These are phyloP conservation scores for Lagerstroemia speciosa DNA, from an alignment of 345 rosid genomes.

Conservation along the genomic window DNA sequence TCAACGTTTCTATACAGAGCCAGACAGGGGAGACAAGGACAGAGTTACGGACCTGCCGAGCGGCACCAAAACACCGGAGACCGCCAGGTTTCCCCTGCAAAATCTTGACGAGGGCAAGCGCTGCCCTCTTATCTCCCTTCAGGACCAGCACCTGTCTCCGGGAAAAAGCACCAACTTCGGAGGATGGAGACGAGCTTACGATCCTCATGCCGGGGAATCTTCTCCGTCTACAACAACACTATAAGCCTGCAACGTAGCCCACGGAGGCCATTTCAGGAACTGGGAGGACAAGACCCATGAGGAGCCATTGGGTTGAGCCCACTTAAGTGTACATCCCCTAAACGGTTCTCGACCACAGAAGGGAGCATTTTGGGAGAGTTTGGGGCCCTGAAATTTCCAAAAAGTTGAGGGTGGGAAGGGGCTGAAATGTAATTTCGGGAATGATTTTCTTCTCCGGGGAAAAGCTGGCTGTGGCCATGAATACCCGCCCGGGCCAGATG, in stretches of 20 bases:
- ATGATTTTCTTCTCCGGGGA: background rate
- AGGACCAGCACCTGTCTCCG: conserved; percentile 40
- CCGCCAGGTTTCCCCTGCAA: conserved; percentile 75
- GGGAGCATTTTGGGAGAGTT: background rate
- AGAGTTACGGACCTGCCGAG: conserved; percentile 43
- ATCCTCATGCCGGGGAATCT: conserved; percentile 10
- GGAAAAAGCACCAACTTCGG: conserved; percentile 24
- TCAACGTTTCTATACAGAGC: too few species aligned
- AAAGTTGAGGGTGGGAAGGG: background rate
- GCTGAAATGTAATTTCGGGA: background rate
- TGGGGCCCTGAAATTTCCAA: background rate
- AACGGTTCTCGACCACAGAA: background rate
- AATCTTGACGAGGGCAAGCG: conserved; percentile 56
- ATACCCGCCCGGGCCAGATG: background rate
- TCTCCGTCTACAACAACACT: conserved; percentile 13
- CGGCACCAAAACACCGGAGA: conserved; percentile 67
- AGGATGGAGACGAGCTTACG: conserved; percentile 36
- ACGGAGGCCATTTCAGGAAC: conserved; percentile 2
- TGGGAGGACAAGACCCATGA: background rate
- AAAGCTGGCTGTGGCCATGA: background rate
- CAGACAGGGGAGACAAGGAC: background rate
- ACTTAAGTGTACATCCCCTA: background rate
- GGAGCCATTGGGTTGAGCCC: background rate
- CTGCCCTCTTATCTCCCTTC: conserved; percentile 75
- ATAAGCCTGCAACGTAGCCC: conserved; percentile 13